Evolutionary conservation across 805 yeast species (phyloP).

Genomic region (Pichia membranifaciens): DNA sequence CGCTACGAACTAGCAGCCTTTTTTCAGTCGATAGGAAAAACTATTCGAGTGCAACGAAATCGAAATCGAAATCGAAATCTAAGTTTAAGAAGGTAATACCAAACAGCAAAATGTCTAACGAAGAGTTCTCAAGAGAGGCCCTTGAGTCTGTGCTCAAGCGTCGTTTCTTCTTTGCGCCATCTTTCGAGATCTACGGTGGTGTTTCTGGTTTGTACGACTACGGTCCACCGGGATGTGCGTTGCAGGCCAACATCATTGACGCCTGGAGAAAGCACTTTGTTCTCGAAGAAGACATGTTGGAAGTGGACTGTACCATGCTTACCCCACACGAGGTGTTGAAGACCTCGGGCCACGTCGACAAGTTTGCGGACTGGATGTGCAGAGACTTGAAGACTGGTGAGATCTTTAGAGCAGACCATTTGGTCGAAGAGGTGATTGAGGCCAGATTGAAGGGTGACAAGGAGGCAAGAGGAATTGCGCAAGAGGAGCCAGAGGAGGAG

Average conservation of each 20-base stretch:
- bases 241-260: slow-evolving; percentile 93
- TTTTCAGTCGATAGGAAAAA: background rate
- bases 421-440: slow-evolving; percentile 96
- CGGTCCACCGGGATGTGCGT: slow-evolving; percentile 99
- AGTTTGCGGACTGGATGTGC: slow-evolving; percentile 99
- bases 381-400: slow-evolving; percentile 93
- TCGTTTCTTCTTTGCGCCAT: slow-evolving; percentile 95
- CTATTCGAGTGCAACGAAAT: no score
- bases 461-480: slow-evolving; percentile 85
- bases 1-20: background rate
- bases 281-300: slow-evolving; percentile 97
- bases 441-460: slow-evolving; percentile 94
- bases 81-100: background rate
- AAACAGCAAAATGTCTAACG: slow-evolving; percentile 19
- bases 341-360: slow-evolving; percentile 99
- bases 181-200: slow-evolving; percentile 97
- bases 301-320: slow-evolving; percentile 95
- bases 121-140: slow-evolving; percentile 69
- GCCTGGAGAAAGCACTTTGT: slow-evolving; percentile 97
- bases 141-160: slow-evolving; percentile 89
- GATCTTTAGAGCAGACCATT: slow-evolving; percentile 96
- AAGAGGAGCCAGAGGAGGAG: slow-evolving; percentile 61
- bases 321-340: slow-evolving; percentile 97
- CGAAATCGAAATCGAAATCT: background rate
- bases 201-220: slow-evolving; percentile 96